These are phyloP conservation scores for Pleurotus citrinopileatus DNA, from an alignment of 768 basidiomycete species.

Conservation along the genomic window DNA sequence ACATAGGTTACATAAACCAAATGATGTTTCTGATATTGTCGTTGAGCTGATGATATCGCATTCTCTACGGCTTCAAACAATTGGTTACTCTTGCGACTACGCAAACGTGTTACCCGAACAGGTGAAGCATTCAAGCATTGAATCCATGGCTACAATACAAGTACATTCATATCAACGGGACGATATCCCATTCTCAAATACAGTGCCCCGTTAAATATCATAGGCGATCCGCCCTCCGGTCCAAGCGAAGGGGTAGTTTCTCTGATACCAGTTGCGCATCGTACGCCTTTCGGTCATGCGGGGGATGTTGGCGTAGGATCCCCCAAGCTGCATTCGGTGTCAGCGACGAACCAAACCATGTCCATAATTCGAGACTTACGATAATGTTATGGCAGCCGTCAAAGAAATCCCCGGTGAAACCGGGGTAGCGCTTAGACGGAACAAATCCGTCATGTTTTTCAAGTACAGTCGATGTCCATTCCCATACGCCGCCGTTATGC, in stretches of 20 bases:
- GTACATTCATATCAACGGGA: too few relatives aligned
- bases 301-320: slow-evolving; percentile 85
- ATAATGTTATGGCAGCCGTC: slow-evolving; percentile 85
- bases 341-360: neutral
- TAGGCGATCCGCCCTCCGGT: slow-evolving; percentile 66
- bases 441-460: slow-evolving; percentile 73
- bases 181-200: too few relatives aligned
- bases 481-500: slow-evolving; percentile 96
- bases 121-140: too few relatives aligned
- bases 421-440: slow-evolving; percentile 81
- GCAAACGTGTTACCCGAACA: too few relatives aligned
- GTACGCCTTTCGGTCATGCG: slow-evolving; percentile 73
- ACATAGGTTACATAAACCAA: too few relatives aligned
- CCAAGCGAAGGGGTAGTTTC: slow-evolving; percentile 90
- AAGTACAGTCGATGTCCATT: slow-evolving; percentile 89
- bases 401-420: slow-evolving; percentile 89
- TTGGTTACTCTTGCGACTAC: too few relatives aligned
- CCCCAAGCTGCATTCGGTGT: slow-evolving; percentile 66
- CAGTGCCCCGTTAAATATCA: too few relatives aligned
- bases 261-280: slow-evolving; percentile 90
- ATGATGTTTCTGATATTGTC: too few relatives aligned
- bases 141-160: too few relatives aligned
- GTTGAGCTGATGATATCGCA: too few relatives aligned
- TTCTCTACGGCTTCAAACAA: too few relatives aligned
- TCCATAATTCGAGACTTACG: slow-evolving; percentile 44